phyloP scores from a whole-genome alignment of 148 eudicot species.

The Linanthus parryae region DNA sequence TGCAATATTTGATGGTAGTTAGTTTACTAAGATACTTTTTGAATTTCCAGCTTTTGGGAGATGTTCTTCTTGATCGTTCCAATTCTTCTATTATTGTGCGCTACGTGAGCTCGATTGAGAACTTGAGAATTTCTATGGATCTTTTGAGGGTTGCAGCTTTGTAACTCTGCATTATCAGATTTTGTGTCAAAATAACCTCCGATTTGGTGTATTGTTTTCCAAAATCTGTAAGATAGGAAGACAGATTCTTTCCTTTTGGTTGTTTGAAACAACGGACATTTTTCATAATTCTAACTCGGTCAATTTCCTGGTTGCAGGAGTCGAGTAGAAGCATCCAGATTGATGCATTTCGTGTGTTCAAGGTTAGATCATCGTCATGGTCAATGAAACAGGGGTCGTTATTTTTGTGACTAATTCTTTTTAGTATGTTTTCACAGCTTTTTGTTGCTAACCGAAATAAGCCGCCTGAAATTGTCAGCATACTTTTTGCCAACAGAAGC shows the following conservation, averaged over 20 bases:
- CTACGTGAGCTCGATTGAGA: constrained; percentile 4
- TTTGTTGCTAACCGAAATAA: no score
- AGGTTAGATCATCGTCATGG: no score
- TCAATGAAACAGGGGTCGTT: no score
- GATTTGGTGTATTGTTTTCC: neutral
- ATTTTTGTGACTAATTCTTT: no score
- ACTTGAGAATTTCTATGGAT: neutral
- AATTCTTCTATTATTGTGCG: neutral
- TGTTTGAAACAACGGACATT: neutral
- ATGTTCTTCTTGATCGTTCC: neutral
- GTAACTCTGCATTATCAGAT: no score
- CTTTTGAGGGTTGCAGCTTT: constrained; percentile 4
- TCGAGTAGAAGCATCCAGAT: constrained; percentile 65
- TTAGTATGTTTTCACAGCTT: no score
- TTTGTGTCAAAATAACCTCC: neutral
- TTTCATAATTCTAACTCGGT: no score
- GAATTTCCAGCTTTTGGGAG: neutral
- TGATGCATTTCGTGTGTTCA: constrained; percentile 76
- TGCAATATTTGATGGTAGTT: neutral
- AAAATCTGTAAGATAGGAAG: neutral
- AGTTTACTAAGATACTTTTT: neutral
- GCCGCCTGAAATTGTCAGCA: no score
- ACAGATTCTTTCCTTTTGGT: neutral
- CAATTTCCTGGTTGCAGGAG: no score
- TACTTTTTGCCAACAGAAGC: no score